Base-by-base conservation (phyloP, 305 asterid genomes). In the Fraxinus nigra region DNA sequence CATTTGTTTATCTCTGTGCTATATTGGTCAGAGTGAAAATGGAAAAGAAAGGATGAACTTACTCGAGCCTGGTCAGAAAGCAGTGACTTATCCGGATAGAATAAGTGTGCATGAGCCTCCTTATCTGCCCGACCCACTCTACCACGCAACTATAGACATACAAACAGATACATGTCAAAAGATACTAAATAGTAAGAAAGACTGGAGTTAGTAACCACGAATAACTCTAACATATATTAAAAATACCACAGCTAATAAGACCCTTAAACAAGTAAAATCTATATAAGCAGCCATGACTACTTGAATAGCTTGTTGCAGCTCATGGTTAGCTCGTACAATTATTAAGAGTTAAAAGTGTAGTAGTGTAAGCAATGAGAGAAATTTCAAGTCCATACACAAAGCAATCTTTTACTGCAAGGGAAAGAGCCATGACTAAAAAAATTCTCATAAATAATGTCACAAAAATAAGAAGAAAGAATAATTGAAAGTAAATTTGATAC, bases 81-180 rank as follows among this genome's bases (percentile, higher is more conserved):
- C 82, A 95, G 83, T 10, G 97, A 92, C 90, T 95, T 95, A 80
- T 95, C 97, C 78, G 95, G 96, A 87, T 93, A 95, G 86, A 94
- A 95, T 86, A 95, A 87, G 89, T 85, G 90, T 73, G 99, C 99
- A 86, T 94, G 93, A 84, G 99, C 99, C 92, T 95, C 99, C 87
- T 94, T 95, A 88, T 94, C 97, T 65, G 99, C 97, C 82, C 98
- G 94, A 83, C 99, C 99, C 80, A 95, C 98, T 84, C 99, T 92
- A 85, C 99, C 99, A 75, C 99, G 99, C 90, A 95, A 89, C 99
- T 95, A 88, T 75, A 72, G 73, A 11, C 75, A 59, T 13, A 46
- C 75, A 84, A 81, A 51, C 32, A 75, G 81, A 56, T 38, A 78
- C 10, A 48, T 28, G 33, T 74, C 81, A 78, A 81, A 75, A 74